A percentile compares a stretch with the other conserved stretches of the same genome.
Conservation (phyloP, 106 monocot genomes). For the Hemerocallis citrina region DNA sequence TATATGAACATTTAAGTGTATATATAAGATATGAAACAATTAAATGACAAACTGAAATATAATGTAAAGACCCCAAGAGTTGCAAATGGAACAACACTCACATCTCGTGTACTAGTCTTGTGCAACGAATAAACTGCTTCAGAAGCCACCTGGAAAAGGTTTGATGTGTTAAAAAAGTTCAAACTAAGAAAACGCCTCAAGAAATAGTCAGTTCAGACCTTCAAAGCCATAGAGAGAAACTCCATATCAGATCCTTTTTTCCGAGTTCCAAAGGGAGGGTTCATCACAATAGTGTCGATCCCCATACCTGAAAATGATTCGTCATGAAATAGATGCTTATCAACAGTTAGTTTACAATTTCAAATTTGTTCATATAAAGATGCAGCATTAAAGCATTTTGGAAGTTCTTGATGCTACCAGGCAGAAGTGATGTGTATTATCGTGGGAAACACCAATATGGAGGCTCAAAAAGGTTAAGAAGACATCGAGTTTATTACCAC, state of each 20-base stretch:
- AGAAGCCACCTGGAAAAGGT: constrained; percentile 61
- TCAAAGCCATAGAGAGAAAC: constrained; percentile 70
- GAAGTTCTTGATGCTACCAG: too few relatives aligned
- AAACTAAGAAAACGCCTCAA: not conserved
- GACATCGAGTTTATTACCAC: too few relatives aligned
- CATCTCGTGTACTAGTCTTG: constrained; percentile 93
- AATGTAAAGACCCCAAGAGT: not conserved
- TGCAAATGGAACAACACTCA: constrained; percentile 22
- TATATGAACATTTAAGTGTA: too few relatives aligned
- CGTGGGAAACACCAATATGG: too few relatives aligned
- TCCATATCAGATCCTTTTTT: constrained; percentile 89
- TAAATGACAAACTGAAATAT: too few relatives aligned
- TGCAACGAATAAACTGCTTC: constrained; percentile 91
- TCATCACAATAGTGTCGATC: constrained; percentile 96
- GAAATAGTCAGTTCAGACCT: constrained; percentile 29
- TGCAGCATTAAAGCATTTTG: too few relatives aligned
- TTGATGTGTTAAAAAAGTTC: not conserved
- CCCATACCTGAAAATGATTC: constrained; percentile 32
- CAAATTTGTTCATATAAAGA: too few relatives aligned
- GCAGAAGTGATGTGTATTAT: too few relatives aligned
- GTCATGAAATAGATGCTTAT: too few relatives aligned
- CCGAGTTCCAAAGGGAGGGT: constrained; percentile 98
- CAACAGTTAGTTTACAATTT: too few relatives aligned
- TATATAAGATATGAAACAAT: too few relatives aligned
- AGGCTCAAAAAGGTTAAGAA: too few relatives aligned